Percentiles rank a stretch among this genome's conserved stretches.
These are phyloP conservation scores for Penicillium sp. DNA, from an alignment of 2,329 filamentous ascomycete species.

Conservation along the genomic window DNA sequence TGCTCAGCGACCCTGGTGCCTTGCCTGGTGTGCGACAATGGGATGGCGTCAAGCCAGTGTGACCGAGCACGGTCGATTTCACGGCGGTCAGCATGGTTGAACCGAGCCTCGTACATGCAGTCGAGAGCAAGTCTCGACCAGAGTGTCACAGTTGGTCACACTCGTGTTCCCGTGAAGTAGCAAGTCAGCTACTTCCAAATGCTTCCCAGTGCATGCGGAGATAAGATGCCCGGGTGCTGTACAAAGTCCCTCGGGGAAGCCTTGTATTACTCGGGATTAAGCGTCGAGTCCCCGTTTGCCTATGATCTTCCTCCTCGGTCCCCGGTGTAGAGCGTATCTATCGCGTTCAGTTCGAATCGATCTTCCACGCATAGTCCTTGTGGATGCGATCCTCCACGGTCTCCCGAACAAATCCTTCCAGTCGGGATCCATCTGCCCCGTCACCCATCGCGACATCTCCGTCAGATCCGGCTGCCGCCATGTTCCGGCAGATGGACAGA, in stretches of 20 bases:
- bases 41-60: not conserved
- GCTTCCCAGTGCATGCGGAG: not conserved
- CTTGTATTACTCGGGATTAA: not conserved
- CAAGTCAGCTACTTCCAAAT: not conserved
- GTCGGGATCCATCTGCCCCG: conserved; percentile 45
- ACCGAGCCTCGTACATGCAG: not conserved
- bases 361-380: conserved; percentile 44
- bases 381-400: conserved; percentile 62
- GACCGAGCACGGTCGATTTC: conserved; percentile 1
- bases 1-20: not conserved
- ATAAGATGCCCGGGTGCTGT: not conserved
- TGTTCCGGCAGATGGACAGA: conserved; percentile 65
- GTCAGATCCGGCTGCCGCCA: conserved; percentile 38
- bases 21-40: not conserved
- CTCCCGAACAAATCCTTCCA: conserved; percentile 66
- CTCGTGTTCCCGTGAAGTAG: not conserved
- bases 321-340: not conserved
- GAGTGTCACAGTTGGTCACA: not conserved
- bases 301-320: not conserved
- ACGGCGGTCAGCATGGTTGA: not conserved
- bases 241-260: not conserved
- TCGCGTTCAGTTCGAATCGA: conserved; percentile 37
- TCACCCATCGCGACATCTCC: conserved; percentile 52
- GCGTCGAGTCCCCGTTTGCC: not conserved
- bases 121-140: not conserved